Percentiles rank a stretch among this genome's conserved stretches.
These are phyloP conservation scores for Tilletia caries DNA, from an alignment of 1,284 basidiomycete species.

Conservation along the genomic window DNA sequence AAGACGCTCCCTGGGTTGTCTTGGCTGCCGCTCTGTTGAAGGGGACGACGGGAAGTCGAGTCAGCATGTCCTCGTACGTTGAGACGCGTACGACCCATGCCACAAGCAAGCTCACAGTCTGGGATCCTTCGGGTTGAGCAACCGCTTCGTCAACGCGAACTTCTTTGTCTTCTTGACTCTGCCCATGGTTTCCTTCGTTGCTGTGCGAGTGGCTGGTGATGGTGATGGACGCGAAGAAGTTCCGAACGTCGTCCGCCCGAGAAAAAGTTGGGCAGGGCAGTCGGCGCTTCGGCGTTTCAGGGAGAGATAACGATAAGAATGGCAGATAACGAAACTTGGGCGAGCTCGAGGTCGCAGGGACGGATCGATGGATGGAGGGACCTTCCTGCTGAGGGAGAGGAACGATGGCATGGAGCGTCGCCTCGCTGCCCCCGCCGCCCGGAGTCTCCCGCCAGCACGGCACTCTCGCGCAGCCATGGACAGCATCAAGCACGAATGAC, in stretches of 20 bases:
- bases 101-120: slow-evolving; percentile 66
- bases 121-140: slow-evolving; percentile 91
- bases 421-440: background rate
- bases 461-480: background rate
- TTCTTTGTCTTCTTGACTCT: slow-evolving; percentile 92
- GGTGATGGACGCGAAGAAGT: background rate
- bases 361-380: too few relatives aligned
- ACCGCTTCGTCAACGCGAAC: slow-evolving; percentile 89
- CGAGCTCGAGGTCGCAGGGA: too few relatives aligned
- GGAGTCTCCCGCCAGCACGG: background rate
- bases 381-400: background rate
- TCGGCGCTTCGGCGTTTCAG: too few relatives aligned
- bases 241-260: background rate
- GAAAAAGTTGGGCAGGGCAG: too few relatives aligned
- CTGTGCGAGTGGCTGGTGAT: slow-evolving; percentile 10
- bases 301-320: too few relatives aligned
- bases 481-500: background rate
- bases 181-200: too few relatives aligned
- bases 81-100: too few relatives aligned
- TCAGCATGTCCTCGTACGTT: background rate
- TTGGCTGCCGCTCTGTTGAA: slow-evolving; percentile 51
- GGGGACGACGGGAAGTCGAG: background rate
- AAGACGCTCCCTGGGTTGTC: slow-evolving; percentile 20
- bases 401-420: slow-evolving; percentile 7
- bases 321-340: too few relatives aligned